Base-by-base conservation (phyloP, 495 filamentous ascomycete genomes). In the Penicillium ucsense region DNA sequence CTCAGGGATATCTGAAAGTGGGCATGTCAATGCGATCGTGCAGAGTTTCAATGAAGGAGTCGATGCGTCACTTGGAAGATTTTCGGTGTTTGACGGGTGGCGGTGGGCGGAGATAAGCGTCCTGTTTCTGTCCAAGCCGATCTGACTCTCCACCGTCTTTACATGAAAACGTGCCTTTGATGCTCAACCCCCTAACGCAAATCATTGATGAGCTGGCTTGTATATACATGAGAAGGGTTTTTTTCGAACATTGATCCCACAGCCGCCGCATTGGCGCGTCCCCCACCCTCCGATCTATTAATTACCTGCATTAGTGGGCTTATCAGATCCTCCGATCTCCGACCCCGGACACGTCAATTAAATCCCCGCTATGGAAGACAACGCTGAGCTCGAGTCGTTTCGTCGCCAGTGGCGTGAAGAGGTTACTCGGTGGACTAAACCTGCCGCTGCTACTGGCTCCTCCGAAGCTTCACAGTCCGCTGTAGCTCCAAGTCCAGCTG, bases 371-470 rank as follows among this genome's bases (percentile, higher is more conserved):
- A 84, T 83, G 80, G 70, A 74, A 48, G 74, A 75, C 59, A 81
- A 83, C 67, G 75, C 78, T 40, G 88, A 92, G 63, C 76, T 94
- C 53, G 82, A 90, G 57, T 76, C 70, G 32, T 94, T 94, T 67
- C 84, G 88, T 55, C 73, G 77, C 55, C 75, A 88, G 72, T 94
- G 88, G 88, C 78, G 79, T 41, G 82, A 86, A 55, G 88, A 94
- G 66, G 89, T 94, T 36, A 71, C 73, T 11, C 78, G 73, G 47
- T 75, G 77, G 61, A 65, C 66, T 10, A 70, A 63, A 39, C 59
- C 60, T 27, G 61, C 30, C 35, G 36, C 53, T 31, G 36, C 47
- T 8, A 48, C 47, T 34, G 31, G 55, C 12, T 39, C 49, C 12
- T 55, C 53, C 42, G 63, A 55, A 45, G 51, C 55, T 35, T 31